Evolutionary conservation across 2,329 filamentous ascomycete species (phyloP).

Genomic region (Hypoxylon sp.): DNA sequence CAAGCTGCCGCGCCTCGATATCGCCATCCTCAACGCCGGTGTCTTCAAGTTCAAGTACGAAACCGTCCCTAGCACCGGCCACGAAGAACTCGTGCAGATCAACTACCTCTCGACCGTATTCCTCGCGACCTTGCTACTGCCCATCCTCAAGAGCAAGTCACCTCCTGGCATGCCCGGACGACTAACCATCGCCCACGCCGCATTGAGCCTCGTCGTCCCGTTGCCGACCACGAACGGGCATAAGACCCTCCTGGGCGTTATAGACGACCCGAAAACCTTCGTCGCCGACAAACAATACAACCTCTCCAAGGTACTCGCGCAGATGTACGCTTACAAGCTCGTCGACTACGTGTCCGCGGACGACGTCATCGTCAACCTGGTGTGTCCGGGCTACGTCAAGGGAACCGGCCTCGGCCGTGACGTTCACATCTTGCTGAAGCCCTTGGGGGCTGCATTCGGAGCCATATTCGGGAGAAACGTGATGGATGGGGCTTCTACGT

Average conservation of each 20-base stretch:
- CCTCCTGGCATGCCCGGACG: slow-evolving; percentile 13
- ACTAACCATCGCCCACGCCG: slow-evolving; percentile 43
- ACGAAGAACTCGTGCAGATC: slow-evolving; percentile 10
- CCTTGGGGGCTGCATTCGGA: neutral
- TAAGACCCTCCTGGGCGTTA: slow-evolving; percentile 30
- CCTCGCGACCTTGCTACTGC: slow-evolving; percentile 16
- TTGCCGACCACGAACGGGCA: slow-evolving; percentile 35
- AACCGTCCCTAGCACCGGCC: slow-evolving; percentile 8
- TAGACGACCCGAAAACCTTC: slow-evolving; percentile 43
- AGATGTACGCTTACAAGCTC: slow-evolving; percentile 45
- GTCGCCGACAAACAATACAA: slow-evolving; percentile 43
- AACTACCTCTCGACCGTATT: slow-evolving; percentile 26
- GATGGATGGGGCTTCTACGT: slow-evolving; percentile 58
- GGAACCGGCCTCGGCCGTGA: slow-evolving; percentile 58
- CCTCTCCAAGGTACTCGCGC: slow-evolving; percentile 23
- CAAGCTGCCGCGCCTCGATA: slow-evolving; percentile 11
- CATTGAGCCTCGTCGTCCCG: slow-evolving; percentile 37
- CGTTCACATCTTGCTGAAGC: slow-evolving; percentile 38
- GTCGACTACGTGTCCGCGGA: slow-evolving; percentile 54
- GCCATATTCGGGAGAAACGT: slow-evolving; percentile 45
- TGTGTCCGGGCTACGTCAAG: slow-evolving; percentile 58
- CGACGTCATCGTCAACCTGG: slow-evolving; percentile 60
- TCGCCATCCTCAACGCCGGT: slow-evolving; percentile 19
- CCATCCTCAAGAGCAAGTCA: slow-evolving; percentile 21
- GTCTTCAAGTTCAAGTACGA: slow-evolving; percentile 14